Base-by-base conservation (phyloP, 2,329 filamentous ascomycete genomes). In the Neofusicoccum ribis region DNA sequence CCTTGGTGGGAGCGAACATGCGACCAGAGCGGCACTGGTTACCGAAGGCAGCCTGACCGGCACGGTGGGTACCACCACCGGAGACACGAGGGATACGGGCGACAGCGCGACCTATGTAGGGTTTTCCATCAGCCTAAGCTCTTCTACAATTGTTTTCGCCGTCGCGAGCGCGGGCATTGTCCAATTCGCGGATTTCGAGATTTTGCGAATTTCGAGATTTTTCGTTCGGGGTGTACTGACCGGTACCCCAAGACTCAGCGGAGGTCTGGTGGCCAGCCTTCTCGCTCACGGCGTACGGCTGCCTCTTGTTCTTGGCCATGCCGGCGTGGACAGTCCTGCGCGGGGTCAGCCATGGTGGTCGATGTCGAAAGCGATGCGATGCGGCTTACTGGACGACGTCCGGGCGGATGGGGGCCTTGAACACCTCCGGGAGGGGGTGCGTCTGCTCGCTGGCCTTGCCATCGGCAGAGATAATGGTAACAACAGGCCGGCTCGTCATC, bases 61-160 rank as follows among this genome's bases (percentile, higher is more conserved):
- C 95, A 88, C 95, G 94, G 90, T 99, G 95, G 82, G 95, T 99
- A 92, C 95, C 95, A 87, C 95, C 94, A 89, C 95, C 95, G 81
- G 95, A 98, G 83, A 99, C 95, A 97, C 95, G 95, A 79, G 96
- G 95, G 79, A 99, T 99, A 98, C 95, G 95, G 83, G 95, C 96
- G 80, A 99, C 95, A 84, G 95, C 95, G 85, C 95, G 95, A 87
- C 93, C 93, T 97, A 70, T 41, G 47, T 37, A 65, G 70, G 72
- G 12, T n/a, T 43, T 51, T 51, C 23, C 37, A 50, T 67, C 52
- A 67, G 63, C 23, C 41, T 31, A 17, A 27, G 15, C 6, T 15
- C 37, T 41, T 66, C 44, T 27, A 47, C 20, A 49, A 12, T 50
- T 39, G 34, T 7, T 17, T 15, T 46, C 20, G 46, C 11, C 15